Base-by-base conservation (phyloP, 2,329 filamentous ascomycete species). In the Aspergillus sp. region DNA sequence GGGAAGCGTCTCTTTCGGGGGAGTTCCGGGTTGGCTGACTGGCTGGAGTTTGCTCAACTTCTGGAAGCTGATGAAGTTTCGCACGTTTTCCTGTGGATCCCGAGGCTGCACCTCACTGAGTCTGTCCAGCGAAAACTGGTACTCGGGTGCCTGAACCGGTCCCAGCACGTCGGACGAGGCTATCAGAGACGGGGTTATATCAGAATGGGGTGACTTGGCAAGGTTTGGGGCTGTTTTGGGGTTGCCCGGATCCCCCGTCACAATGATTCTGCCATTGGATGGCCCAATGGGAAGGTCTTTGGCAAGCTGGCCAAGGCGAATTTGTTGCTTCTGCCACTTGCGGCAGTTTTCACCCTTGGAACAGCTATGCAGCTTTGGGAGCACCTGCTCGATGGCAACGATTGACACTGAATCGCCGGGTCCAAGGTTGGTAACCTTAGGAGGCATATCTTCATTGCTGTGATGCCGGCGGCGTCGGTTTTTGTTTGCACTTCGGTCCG, bases 111-210 rank as follows among this genome's bases (percentile, higher is more conserved):
- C 73, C 64, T 83, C 86, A 61, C 87, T 86, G 36, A 96, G 52
- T 86, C 84, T 83, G 53, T 88, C 86, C 74, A 92, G 89, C 70
- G 92, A 87, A 45, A 96, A 39, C 14, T 29, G 42, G 12, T 56
- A 85, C 46, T 78, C 78, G 63, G 93, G 7, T 16, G 7, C 85
- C 50, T 83, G 75, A 7, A 85, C 85, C 10, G 91, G 89, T 7
- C 92, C 92, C 63, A 96, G 84, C 32, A 96, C 84, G 73, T 96
- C 93, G 3, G 92, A 96, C 1, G 93, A 96, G 42, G 92, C 93
- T 57, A 96, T 89, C 12, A 96, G 84, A 1, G 92, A 96, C 14
- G 90, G 90, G 7, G 90, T 85, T 32, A 85, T 87, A 69, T 95
- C 89, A 5, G 91, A 95, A 54, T 46, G 54, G 5, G 51, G 51